Conservation (phyloP, 768 basidiomycete species). For the Naganishia onofrii region DNA sequence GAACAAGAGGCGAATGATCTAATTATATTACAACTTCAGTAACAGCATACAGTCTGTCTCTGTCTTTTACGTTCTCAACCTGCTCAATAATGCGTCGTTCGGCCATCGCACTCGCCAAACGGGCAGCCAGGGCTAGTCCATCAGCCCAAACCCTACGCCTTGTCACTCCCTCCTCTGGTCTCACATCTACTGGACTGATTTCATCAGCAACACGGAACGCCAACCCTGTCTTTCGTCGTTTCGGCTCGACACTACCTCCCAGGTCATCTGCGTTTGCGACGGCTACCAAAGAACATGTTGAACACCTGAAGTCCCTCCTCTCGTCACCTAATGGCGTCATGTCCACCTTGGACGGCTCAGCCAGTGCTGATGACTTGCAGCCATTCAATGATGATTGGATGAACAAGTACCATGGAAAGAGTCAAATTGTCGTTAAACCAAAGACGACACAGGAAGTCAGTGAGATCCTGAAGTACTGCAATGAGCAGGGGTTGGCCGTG, state of each 20-base stretch:
- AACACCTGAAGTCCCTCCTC: slow-evolving; percentile 47
- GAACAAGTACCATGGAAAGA: slow-evolving; percentile 83
- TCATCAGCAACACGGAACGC: background rate
- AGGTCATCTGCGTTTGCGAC: slow-evolving; percentile 40
- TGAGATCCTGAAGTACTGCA: slow-evolving; percentile 82
- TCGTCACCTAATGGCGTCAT: slow-evolving; percentile 47
- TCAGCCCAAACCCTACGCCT: slow-evolving; percentile 2
- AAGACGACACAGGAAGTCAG: slow-evolving; percentile 83
- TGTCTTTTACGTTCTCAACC: background rate
- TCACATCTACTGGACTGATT: background rate
- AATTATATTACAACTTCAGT: background rate
- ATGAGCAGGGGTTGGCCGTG: slow-evolving; percentile 73
- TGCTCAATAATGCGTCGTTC: slow-evolving; percentile 13
- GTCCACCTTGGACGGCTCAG: slow-evolving; percentile 49
- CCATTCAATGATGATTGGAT: slow-evolving; percentile 92
- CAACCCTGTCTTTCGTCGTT: slow-evolving; percentile 20
- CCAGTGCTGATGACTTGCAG: slow-evolving; percentile 60
- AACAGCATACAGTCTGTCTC: background rate
- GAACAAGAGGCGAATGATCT: too few relatives aligned
- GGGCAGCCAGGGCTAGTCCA: background rate
- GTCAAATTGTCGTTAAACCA: slow-evolving; percentile 83
- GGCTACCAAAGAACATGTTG: slow-evolving; percentile 47
- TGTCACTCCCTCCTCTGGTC: background rate
- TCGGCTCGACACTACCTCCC: slow-evolving; percentile 44
- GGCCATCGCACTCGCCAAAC: slow-evolving; percentile 18